Conservation (phyloP, 768 basidiomycete species). For the Dioszegia crocea region DNA sequence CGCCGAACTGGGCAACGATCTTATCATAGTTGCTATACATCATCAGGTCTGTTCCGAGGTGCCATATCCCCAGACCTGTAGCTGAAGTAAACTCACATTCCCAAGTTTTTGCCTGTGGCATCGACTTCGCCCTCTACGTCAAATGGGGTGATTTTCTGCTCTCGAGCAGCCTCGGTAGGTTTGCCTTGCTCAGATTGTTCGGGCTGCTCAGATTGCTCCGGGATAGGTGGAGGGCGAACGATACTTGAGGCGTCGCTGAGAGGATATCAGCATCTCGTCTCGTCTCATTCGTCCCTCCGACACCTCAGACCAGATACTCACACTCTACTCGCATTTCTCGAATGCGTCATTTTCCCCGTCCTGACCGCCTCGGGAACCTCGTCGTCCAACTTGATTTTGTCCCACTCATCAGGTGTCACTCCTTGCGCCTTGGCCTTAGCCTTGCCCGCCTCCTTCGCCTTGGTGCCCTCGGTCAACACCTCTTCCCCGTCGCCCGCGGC, state of each 20-base stretch:
- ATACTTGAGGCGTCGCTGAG: conserved; percentile 1
- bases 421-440: conserved; percentile 19
- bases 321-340: conserved; percentile 39
- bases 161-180: conserved; percentile 36
- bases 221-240: conserved; percentile 4
- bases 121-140: conserved; percentile 90
- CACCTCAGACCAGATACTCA: conserved; percentile 13
- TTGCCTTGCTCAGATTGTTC: not conserved
- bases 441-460: not conserved
- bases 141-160: conserved; percentile 93
- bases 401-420: conserved; percentile 47
- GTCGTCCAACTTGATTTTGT: conserved; percentile 45
- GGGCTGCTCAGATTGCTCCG: conserved; percentile 2
- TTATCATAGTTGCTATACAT: conserved; percentile 87
- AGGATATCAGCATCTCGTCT: no score
- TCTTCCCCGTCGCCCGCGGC: conserved; percentile 16
- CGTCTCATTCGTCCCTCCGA: not conserved
- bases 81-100: conserved; percentile 55
- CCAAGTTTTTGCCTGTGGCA: conserved; percentile 64
- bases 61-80: no score
- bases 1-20: conserved; percentile 88
- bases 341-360: conserved; percentile 42
- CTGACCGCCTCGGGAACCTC: conserved; percentile 48
- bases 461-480: not conserved
- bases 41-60: no score